phyloP scores from a whole-genome alignment of 441 rosid genomes.

The Eruca vesicaria region DNA sequence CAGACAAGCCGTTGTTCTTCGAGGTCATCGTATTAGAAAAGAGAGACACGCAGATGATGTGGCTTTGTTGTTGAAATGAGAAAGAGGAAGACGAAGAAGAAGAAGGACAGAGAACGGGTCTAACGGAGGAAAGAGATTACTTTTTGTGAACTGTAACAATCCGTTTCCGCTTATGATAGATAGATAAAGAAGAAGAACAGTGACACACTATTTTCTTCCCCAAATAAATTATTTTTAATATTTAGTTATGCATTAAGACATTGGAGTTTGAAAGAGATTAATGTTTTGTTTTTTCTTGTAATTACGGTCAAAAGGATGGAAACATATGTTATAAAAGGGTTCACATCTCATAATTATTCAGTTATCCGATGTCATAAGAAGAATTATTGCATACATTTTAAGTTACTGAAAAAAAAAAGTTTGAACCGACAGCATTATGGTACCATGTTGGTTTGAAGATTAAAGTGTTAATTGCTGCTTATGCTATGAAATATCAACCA shows the following conservation, averaged over 20 bases:
- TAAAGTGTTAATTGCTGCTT: background rate
- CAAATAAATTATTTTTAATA: background rate
- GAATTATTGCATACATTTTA: slow-evolving; percentile 21
- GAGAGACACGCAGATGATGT: background rate
- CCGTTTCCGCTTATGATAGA: slow-evolving; percentile 1
- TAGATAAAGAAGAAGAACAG: slow-evolving; percentile 16
- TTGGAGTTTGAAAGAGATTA: background rate
- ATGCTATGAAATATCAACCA: background rate
- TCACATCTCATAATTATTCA: slow-evolving; percentile 15
- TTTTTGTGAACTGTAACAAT: slow-evolving; percentile 37
- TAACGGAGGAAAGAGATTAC: slow-evolving; percentile 29
- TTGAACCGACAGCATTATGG: slow-evolving; percentile 34
- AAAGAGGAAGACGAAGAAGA: slow-evolving; percentile 14
- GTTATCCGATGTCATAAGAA: slow-evolving; percentile 24
- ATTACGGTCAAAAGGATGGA: background rate
- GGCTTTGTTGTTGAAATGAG: slow-evolving; percentile 52
- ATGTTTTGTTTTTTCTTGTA: background rate
- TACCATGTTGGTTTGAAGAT: slow-evolving; percentile 16
- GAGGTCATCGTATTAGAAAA: slow-evolving; percentile 34
- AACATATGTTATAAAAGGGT: slow-evolving; percentile 23
- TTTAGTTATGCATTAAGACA: background rate
- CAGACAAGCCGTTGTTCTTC: slow-evolving; percentile 66
- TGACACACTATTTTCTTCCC: slow-evolving; percentile 16
- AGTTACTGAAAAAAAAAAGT: background rate
- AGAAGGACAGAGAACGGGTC: slow-evolving; percentile 31